A percentile compares a stretch with the other conserved stretches of the same genome.
phyloP scores from a whole-genome alignment of 2,329 filamentous ascomycete species.

The Monilinia laxa region DNA sequence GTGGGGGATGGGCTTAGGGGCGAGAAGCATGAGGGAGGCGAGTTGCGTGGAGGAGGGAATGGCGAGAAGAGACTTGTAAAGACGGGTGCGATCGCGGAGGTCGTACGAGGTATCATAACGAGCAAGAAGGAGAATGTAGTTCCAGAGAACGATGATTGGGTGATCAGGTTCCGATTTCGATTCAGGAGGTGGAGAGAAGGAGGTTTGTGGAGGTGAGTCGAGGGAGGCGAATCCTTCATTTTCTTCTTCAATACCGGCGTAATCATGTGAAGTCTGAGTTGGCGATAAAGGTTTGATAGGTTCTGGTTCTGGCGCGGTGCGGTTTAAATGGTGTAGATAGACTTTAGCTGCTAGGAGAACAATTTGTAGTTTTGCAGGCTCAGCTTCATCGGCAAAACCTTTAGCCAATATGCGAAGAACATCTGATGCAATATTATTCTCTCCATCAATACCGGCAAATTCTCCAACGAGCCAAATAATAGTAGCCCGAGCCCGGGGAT shows the following conservation, averaged over 20 bases:
- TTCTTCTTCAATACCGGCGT: conserved; percentile 27
- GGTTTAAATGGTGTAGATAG: conserved; percentile 83
- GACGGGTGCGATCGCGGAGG: conserved; percentile 82
- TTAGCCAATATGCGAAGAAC: conserved; percentile 85
- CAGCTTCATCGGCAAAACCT: conserved; percentile 79
- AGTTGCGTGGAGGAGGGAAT: conserved; percentile 76
- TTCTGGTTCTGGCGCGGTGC: conserved; percentile 49
- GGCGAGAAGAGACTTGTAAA: conserved; percentile 81
- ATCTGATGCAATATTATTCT: conserved; percentile 90
- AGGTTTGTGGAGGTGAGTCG: conserved; percentile 27
- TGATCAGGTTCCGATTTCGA: conserved; percentile 49
- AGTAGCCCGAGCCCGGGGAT: conserved; percentile 84
- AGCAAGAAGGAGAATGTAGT: conserved; percentile 79
- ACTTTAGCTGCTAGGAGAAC: conserved; percentile 93
- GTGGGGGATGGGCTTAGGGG: conserved; percentile 90
- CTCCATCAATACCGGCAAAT: conserved; percentile 75
- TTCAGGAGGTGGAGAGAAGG: conserved; percentile 27
- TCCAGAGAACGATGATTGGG: conserved; percentile 75
- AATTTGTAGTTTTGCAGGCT: conserved; percentile 87
- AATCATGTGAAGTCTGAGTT: conserved; percentile 33
- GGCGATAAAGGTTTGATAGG: conserved; percentile 36
- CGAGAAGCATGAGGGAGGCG: conserved; percentile 84
- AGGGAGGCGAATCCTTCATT: conserved; percentile 36
- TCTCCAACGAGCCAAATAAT: conserved; percentile 98
- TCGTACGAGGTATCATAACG: conserved; percentile 96